Conservation (phyloP, 1,284 basidiomycete genomes). For the Nidula niveotomentosa region DNA sequence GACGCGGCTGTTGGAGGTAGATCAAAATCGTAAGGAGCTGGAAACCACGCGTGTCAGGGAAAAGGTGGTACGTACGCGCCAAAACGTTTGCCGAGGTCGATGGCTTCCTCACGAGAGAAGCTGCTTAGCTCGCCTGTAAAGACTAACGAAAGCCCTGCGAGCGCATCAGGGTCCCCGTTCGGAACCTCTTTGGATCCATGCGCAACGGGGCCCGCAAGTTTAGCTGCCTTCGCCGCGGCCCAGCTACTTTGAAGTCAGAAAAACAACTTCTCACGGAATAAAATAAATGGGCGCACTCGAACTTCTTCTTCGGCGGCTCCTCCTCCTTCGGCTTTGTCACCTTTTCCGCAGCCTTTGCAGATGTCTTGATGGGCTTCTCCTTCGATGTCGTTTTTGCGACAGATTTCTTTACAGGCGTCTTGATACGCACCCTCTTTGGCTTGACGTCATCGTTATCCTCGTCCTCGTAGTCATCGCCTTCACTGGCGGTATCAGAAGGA, state of each 20-base stretch:
- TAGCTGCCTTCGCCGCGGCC: conserved; percentile 65
- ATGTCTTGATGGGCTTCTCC: conserved; percentile 12
- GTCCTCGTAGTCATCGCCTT: conserved; percentile 23
- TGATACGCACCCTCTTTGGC: conserved; percentile 12
- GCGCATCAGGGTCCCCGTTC: conserved; percentile 73
- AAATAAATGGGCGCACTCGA: conserved; percentile 15
- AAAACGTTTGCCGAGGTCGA: conserved; percentile 89
- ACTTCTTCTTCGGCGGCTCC: conserved; percentile 18
- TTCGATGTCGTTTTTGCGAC: conserved; percentile 11
- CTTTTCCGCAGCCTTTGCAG: conserved; percentile 10
- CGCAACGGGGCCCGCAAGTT: conserved; percentile 68
- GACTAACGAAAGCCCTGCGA: conserved; percentile 89
- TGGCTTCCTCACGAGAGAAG: conserved; percentile 86
- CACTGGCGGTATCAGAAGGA: conserved; percentile 15
- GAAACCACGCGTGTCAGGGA: background rate
- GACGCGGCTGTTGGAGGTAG: conserved; percentile 61
- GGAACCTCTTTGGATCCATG: conserved; percentile 87
- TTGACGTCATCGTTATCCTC: conserved; percentile 16
- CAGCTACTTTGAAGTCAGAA: conserved; percentile 41
- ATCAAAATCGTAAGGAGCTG: background rate
- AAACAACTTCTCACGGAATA: background rate
- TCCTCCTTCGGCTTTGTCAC: conserved; percentile 6
- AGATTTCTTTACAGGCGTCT: conserved; percentile 19
- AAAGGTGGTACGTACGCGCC: conserved; percentile 66
- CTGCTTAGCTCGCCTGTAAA: conserved; percentile 94